Conservation (phyloP, 805 yeast species). For the Naumovozyma castellii region DNA sequence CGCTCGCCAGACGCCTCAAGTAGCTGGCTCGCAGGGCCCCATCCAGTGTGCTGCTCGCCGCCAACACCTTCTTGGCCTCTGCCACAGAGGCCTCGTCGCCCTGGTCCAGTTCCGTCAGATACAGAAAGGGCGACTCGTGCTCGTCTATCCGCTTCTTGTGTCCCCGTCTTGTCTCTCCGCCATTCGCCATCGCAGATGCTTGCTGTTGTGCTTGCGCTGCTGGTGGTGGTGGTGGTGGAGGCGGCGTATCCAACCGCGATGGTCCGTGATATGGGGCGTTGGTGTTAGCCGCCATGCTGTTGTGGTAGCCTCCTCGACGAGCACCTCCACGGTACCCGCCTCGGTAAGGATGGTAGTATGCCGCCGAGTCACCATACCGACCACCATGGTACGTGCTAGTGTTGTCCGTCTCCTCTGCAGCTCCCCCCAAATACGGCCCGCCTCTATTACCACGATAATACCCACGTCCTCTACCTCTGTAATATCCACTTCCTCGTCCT, state of each 20-base stretch:
- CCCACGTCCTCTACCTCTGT: background rate
- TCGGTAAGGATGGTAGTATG: too few relatives aligned
- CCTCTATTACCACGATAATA: background rate
- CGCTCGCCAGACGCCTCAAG: constrained; percentile 13
- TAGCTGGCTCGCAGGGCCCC: constrained; percentile 16
- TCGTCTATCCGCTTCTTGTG: constrained; percentile 8
- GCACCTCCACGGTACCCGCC: background rate
- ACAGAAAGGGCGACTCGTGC: constrained; percentile 16
- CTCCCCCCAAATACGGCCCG: too few relatives aligned
- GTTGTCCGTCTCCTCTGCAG: too few relatives aligned
- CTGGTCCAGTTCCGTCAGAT: constrained; percentile 14
- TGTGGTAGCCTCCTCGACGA: background rate
- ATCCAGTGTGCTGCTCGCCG: constrained; percentile 19
- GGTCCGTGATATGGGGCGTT: constrained; percentile 1
- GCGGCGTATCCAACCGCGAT: background rate
- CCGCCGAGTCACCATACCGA: too few relatives aligned
- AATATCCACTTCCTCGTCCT: background rate
- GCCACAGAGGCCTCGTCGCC: constrained; percentile 9
- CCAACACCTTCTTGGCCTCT: constrained; percentile 11
- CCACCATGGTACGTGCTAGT: too few relatives aligned
- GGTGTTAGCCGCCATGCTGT: constrained; percentile 1
- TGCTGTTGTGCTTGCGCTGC: constrained; percentile 2
- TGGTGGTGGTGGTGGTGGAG: constrained; percentile 2
- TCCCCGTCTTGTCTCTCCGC: too few relatives aligned
- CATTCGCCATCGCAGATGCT: too few relatives aligned